phyloP scores from a whole-genome alignment of 139 green algal species.

The Deuterostichococcus epilithicus region DNA sequence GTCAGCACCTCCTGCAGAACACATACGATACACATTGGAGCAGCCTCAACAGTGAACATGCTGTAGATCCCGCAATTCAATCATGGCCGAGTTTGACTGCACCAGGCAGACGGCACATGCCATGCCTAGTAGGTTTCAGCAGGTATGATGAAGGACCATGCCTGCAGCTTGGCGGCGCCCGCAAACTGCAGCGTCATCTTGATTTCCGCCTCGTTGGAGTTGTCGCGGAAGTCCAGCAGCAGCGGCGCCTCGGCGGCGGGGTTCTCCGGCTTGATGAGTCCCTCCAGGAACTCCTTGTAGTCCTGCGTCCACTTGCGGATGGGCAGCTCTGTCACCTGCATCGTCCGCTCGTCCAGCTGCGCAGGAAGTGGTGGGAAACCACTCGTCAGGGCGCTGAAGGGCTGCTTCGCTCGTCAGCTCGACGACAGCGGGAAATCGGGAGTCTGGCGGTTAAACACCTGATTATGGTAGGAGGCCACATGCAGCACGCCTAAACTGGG shows the following conservation, averaged over 20 bases:
- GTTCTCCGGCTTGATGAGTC: conserved; percentile 76
- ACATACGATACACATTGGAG: not conserved
- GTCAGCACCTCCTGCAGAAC: conserved; percentile 15
- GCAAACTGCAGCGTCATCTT: conserved; percentile 82
- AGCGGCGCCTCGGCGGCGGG: conserved; percentile 51
- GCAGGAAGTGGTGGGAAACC: not conserved
- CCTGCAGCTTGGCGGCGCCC: conserved; percentile 4
- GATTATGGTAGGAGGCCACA: no score
- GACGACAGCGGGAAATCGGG: no score
- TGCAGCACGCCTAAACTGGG: no score
- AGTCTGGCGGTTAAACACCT: no score
- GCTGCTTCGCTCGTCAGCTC: no score
- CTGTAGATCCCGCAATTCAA: no score
- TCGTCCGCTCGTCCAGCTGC: conserved; percentile 53
- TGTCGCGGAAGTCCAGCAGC: conserved; percentile 83
- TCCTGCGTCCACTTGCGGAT: conserved; percentile 96
- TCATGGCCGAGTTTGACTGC: not conserved
- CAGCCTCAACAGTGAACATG: no score
- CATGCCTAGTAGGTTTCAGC: no score
- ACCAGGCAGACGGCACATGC: not conserved
- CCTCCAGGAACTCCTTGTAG: conserved; percentile 99
- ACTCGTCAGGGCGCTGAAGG: no score
- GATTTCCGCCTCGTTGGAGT: conserved; percentile 88
- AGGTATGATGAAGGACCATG: no score
- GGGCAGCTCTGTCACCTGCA: conserved; percentile 95